Conservation (phyloP, 2,329 filamentous ascomycete species). For the Sporothrix inflata region DNA sequence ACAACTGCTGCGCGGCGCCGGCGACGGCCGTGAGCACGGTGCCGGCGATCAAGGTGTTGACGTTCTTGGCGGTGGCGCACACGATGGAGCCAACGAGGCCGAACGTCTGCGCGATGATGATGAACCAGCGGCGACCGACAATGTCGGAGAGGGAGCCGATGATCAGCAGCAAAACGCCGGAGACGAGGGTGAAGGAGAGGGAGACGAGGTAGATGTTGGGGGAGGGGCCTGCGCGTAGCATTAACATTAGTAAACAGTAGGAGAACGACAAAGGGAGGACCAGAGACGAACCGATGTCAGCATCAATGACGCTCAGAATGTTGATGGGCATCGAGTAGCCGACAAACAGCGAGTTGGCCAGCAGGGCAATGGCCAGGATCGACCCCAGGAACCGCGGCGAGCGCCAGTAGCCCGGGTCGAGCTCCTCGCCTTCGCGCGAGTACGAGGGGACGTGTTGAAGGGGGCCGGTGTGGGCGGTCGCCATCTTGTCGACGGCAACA, state of each 20-base stretch:
- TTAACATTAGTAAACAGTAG: background rate
- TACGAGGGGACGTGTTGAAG: background rate
- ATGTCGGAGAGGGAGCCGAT: slow-evolving; percentile 43
- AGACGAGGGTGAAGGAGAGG: slow-evolving; percentile 18
- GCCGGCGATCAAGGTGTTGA: slow-evolving; percentile 43
- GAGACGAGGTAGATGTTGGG: slow-evolving; percentile 27
- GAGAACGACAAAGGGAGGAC: background rate
- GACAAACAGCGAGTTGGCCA: slow-evolving; percentile 27
- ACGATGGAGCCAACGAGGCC: slow-evolving; percentile 45
- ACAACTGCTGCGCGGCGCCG: slow-evolving; percentile 45
- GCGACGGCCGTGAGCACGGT: slow-evolving; percentile 44
- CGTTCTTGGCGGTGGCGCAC: slow-evolving; percentile 41
- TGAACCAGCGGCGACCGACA: slow-evolving; percentile 47
- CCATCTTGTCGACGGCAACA: background rate
- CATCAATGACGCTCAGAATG: slow-evolving; percentile 21
- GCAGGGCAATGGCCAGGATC: background rate
- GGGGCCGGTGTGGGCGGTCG: background rate
- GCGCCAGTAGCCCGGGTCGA: slow-evolving; percentile 20
- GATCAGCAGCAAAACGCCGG: slow-evolving; percentile 40
- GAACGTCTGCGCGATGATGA: slow-evolving; percentile 40
- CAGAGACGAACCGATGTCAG: slow-evolving; percentile 22
- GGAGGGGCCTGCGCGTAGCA: background rate
- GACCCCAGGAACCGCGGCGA: slow-evolving; percentile 25
- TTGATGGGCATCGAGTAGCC: slow-evolving; percentile 26
- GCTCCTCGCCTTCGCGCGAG: background rate